phyloP scores from a whole-genome alignment of 257 asterid species.

The Mitragyna speciosa region DNA sequence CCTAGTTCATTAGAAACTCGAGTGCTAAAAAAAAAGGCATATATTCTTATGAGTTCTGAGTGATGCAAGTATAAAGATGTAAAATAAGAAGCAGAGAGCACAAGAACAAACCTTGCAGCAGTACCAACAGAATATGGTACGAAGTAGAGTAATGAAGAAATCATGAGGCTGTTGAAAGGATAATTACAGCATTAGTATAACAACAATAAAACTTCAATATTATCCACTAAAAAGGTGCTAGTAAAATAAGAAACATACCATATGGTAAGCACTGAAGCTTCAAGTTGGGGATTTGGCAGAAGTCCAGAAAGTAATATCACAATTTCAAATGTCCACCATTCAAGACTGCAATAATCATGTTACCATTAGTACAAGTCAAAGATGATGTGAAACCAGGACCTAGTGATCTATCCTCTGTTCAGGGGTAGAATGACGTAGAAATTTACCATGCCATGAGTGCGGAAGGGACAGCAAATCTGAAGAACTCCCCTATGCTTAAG shows the following conservation, averaged over 20 bases:
- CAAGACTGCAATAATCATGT: conserved; percentile 35
- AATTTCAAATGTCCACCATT: conserved; percentile 61
- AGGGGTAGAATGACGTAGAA: neutral
- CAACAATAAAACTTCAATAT: neutral
- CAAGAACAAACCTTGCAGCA: conserved; percentile 51
- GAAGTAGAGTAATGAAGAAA: conserved; percentile 49
- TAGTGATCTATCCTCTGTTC: too few relatives aligned
- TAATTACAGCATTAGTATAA: neutral
- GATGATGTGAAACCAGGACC: neutral
- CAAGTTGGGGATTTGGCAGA: conserved; percentile 59
- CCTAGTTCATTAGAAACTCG: conserved; percentile 61
- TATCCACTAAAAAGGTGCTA: neutral
- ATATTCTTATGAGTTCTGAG: too few relatives aligned
- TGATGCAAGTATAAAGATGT: neutral
- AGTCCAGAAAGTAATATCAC: conserved; percentile 54
- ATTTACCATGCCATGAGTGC: conserved; percentile 46
- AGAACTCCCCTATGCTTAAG: conserved; percentile 33
- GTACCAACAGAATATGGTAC: conserved; percentile 62
- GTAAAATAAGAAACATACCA: conserved; percentile 27
- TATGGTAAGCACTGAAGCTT: conserved; percentile 55
- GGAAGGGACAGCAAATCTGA: conserved; percentile 41
- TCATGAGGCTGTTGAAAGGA: conserved; percentile 44
- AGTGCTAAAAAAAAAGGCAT: conserved; percentile 43
- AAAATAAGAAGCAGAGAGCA: neutral
- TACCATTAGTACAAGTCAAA: neutral